phyloP scores from a whole-genome alignment of 116 monocot species.

The Dioscorea cayenensis region DNA sequence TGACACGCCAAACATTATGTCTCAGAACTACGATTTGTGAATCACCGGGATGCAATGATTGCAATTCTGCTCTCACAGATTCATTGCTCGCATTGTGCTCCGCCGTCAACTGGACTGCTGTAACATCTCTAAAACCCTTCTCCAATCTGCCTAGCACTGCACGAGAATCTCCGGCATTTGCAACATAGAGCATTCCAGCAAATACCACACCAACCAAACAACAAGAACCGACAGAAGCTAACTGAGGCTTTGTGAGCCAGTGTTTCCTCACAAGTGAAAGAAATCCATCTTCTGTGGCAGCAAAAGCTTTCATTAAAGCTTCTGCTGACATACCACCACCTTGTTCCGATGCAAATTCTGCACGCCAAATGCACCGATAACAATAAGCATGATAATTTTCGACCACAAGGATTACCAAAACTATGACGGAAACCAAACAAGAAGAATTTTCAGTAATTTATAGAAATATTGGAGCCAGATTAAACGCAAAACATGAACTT shows the following conservation, averaged over 20 bases:
- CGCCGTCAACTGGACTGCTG: constrained; percentile 24
- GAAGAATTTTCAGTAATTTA: neutral
- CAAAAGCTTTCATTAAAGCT: constrained; percentile 32
- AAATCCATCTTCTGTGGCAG: constrained; percentile 45
- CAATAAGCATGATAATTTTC: neutral
- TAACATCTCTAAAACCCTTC: constrained; percentile 24
- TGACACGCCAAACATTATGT: constrained; percentile 52
- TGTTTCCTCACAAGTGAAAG: constrained; percentile 24
- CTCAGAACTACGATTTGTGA: constrained; percentile 36
- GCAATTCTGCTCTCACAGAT: constrained; percentile 29
- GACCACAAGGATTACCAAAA: neutral
- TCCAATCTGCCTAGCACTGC: constrained; percentile 44
- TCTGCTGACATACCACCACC: constrained; percentile 37
- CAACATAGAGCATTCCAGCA: constrained; percentile 34
- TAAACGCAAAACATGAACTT: too few relatives aligned
- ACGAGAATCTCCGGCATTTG: constrained; percentile 58
- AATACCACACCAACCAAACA: constrained; percentile 47
- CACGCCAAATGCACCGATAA: neutral
- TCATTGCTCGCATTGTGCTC: constrained; percentile 39
- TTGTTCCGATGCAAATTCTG: constrained; percentile 25
- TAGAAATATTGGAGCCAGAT: too few relatives aligned
- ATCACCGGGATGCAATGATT: constrained; percentile 34
- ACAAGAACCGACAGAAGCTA: constrained; percentile 55
- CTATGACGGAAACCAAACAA: neutral
- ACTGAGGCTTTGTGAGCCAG: constrained; percentile 30